Percentiles rank a stretch among this genome's conserved stretches.
These are phyloP conservation scores for Pleurotus sapidus DNA, from an alignment of 768 basidiomycete genomes.

Conservation along the genomic window DNA sequence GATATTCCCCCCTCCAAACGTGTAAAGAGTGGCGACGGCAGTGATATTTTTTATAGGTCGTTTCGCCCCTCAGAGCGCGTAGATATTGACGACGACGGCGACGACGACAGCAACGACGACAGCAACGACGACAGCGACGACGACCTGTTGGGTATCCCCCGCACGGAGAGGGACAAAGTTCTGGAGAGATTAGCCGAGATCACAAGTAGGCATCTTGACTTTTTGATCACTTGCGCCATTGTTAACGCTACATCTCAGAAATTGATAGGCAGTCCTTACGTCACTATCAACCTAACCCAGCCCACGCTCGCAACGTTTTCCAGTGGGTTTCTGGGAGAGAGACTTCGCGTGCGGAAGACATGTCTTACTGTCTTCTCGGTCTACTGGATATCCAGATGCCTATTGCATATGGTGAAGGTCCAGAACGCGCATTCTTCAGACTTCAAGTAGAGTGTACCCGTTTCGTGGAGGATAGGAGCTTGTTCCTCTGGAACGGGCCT, in stretches of 20 bases:
- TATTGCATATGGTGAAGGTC: conserved; percentile 2
- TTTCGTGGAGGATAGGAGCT: background rate
- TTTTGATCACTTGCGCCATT: background rate
- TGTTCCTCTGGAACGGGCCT: background rate
- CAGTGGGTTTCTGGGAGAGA: background rate
- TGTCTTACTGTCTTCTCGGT: conserved; percentile 1
- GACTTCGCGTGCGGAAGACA: background rate
- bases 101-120: no score
- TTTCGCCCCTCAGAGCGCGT: no score
- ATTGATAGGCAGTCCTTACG: no score
- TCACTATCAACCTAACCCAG: no score
- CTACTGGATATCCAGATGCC: background rate
- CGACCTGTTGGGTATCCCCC: no score
- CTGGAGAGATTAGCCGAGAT: background rate
- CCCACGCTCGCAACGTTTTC: background rate
- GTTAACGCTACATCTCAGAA: background rate
- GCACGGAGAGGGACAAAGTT: background rate
- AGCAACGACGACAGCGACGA: no score
- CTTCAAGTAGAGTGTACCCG: background rate
- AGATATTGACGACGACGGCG: no score
- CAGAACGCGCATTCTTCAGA: background rate
- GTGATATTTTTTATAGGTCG: no score
- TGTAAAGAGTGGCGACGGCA: no score
- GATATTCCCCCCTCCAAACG: no score
- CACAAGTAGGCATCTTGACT: background rate